Conservation (phyloP, 768 basidiomycete species). For the Tremella yokohamensis region DNA sequence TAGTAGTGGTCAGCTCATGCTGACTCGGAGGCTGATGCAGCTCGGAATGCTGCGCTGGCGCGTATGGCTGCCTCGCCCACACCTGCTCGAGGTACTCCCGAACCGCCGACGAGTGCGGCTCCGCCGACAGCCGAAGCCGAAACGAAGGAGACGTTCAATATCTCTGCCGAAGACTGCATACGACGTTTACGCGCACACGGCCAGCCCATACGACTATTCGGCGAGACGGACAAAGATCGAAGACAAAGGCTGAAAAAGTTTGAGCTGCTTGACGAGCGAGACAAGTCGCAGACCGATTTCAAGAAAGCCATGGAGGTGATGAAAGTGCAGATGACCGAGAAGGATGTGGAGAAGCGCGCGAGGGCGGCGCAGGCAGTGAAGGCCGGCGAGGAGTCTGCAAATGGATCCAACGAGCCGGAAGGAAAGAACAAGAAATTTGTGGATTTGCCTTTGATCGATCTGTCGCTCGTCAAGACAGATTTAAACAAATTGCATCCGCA, state of each 20-base stretch:
- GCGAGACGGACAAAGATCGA: conserved; percentile 90
- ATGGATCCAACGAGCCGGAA: conserved; percentile 51
- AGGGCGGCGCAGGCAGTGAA: conserved; percentile 6
- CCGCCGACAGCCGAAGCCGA: conserved; percentile 24
- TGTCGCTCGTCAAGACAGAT: conserved; percentile 78
- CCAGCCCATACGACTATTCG: conserved; percentile 92
- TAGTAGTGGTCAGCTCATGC: neutral
- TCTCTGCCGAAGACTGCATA: conserved; percentile 87
- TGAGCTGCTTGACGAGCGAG: conserved; percentile 81
- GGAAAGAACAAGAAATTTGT: conserved; percentile 33
- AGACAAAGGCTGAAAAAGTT: conserved; percentile 82
- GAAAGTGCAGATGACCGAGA: conserved; percentile 61
- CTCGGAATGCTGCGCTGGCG: conserved; percentile 19
- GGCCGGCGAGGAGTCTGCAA: conserved; percentile 47
- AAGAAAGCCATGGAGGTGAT: conserved; percentile 55
- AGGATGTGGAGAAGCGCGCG: conserved; percentile 28
- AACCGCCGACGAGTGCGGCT: conserved; percentile 30
- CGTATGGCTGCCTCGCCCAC: conserved; percentile 25
- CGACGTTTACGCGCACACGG: conserved; percentile 84
- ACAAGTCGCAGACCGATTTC: conserved; percentile 70
- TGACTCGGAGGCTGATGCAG: conserved; percentile 22
- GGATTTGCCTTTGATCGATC: conserved; percentile 65
- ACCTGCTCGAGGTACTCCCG: conserved; percentile 54
- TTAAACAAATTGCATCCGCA: conserved; percentile 93
- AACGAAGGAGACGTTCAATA: conserved; percentile 62